Evolutionary conservation across 1,284 basidiomycete genomes (phyloP).

Genomic region (Stereum hirsutum): DNA sequence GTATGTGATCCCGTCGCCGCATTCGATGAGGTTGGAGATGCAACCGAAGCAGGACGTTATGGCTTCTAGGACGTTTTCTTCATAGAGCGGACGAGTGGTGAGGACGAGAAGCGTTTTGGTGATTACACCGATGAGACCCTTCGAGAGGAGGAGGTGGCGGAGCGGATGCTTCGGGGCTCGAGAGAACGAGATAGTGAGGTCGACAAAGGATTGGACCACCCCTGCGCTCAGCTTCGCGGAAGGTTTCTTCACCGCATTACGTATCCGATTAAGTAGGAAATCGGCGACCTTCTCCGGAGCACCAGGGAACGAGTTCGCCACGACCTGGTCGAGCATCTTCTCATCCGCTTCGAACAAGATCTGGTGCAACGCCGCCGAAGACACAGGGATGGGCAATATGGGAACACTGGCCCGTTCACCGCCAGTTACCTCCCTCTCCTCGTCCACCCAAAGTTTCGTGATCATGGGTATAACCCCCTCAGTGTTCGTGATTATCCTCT

Average conservation of each 20-base stretch:
- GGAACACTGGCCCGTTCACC: constrained; percentile 15
- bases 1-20: constrained; percentile 29
- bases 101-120: constrained; percentile 22
- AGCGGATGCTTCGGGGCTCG: constrained; percentile 19
- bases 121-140: constrained; percentile 20
- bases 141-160: constrained; percentile 23
- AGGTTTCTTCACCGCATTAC: constrained; percentile 13
- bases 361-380: constrained; percentile 22
- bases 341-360: constrained; percentile 16
- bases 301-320: constrained; percentile 16
- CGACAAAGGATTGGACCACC: constrained; percentile 18
- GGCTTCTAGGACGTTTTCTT: constrained; percentile 16
- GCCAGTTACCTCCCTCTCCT: constrained; percentile 21
- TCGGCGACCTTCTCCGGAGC: constrained; percentile 20
- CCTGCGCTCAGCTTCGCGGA: constrained; percentile 7
- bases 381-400: constrained; percentile 17
- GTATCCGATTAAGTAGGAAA: constrained; percentile 19
- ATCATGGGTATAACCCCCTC: constrained; percentile 24
- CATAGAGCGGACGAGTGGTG: constrained; percentile 11
- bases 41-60: constrained; percentile 24
- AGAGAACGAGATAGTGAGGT: constrained; percentile 24
- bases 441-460: constrained; percentile 24
- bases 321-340: constrained; percentile 19
- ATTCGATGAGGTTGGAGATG: constrained; percentile 26
- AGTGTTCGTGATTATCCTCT: constrained; percentile 20